Evolutionary conservation across 2,329 filamentous ascomycete genomes (phyloP).

Genomic region (Ophiostoma montium): DNA sequence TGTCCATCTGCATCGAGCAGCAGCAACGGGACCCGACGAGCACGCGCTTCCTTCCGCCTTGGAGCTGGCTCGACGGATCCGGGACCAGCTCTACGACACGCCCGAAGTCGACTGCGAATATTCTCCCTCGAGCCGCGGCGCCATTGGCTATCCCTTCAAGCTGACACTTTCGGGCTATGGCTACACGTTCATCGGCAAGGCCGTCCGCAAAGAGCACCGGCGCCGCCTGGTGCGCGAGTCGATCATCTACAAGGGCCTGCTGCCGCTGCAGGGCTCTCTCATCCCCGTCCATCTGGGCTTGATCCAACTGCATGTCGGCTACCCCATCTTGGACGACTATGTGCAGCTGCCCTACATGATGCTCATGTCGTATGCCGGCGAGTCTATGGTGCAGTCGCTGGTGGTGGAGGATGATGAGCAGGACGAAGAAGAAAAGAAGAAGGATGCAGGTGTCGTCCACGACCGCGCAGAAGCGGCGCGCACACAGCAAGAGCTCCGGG

Average conservation of each 20-base stretch:
- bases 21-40: neutral
- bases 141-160: too few species aligned
- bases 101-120: slow-evolving; percentile 4
- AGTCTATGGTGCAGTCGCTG: too few species aligned
- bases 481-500: neutral
- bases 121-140: neutral
- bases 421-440: neutral
- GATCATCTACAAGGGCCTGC: too few species aligned
- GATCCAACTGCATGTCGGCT: neutral
- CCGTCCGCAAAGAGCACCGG: too few species aligned
- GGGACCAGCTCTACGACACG: too few species aligned
- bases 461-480: neutral
- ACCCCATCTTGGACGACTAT: neutral
- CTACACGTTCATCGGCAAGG: too few species aligned
- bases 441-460: too few species aligned
- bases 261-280: slow-evolving; percentile 5
- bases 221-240: too few species aligned
- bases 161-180: too few species aligned
- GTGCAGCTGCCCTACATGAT: slow-evolving; percentile 8
- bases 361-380: slow-evolving; percentile 12
- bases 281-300: slow-evolving; percentile 11
- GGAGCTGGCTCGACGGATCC: slow-evolving; percentile 1
- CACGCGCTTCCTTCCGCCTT: neutral
- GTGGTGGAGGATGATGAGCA: neutral
- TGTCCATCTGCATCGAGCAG: neutral